Evolutionary conservation across 2,329 filamentous ascomycete species (phyloP).

Genomic region (Talaromyces sp.): DNA sequence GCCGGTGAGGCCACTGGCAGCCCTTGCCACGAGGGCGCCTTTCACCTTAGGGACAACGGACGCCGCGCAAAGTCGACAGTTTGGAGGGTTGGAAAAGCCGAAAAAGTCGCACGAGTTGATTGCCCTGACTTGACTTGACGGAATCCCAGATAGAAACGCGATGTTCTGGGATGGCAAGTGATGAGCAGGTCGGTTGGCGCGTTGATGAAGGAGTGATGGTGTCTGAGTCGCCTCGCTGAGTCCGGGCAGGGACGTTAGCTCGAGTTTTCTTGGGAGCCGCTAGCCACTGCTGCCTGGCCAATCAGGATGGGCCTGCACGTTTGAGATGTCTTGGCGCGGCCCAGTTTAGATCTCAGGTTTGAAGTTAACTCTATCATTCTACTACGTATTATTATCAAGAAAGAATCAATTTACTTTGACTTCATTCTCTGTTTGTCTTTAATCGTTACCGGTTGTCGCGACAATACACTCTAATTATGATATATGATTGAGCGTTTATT

Average conservation of each 20-base stretch:
- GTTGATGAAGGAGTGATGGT: constrained; percentile 44
- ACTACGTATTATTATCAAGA: background rate
- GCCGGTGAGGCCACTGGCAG: constrained; percentile 48
- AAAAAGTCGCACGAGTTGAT: constrained; percentile 28
- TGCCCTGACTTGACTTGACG: constrained; percentile 32
- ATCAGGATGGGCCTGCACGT: background rate
- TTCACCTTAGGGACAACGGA: constrained; percentile 38
- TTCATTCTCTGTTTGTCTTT: background rate
- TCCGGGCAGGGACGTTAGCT: constrained; percentile 43
- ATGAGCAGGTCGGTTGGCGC: constrained; percentile 32
- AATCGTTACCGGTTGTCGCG: background rate
- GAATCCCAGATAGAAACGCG: constrained; percentile 45
- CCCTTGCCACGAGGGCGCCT: constrained; percentile 51
- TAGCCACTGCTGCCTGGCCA: constrained; percentile 17
- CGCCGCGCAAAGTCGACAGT: constrained; percentile 36
- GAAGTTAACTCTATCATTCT: background rate
- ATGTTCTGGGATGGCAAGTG: constrained; percentile 39
- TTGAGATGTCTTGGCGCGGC: constrained; percentile 7
- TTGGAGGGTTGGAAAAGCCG: constrained; percentile 26
- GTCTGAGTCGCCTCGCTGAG: constrained; percentile 41
- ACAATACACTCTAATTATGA: background rate
- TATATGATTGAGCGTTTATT: constrained; percentile 14
- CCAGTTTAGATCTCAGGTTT: background rate
- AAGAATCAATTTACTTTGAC: background rate
- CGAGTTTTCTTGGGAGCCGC: constrained; percentile 30